These are phyloP conservation scores for Leishmania turanica DNA, from an alignment of 208 protist species.

Conservation along the genomic window DNA sequence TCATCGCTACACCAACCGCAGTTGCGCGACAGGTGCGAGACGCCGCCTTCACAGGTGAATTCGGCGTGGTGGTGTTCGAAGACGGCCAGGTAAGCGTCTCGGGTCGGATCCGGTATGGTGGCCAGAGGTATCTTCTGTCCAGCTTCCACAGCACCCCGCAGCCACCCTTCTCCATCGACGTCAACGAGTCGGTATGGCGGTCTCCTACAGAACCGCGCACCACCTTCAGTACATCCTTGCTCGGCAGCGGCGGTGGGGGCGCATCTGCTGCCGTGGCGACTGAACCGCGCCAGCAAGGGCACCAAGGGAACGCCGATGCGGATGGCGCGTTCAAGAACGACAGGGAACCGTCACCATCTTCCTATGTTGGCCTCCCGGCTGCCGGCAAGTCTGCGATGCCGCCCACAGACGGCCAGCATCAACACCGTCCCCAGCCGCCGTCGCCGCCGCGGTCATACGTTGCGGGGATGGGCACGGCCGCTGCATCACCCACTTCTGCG, in stretches of 20 bases:
- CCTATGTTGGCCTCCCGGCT: background rate
- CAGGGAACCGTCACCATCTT: background rate
- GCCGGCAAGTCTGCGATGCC: background rate
- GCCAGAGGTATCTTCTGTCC: slow-evolving; percentile 27
- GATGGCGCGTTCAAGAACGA: background rate
- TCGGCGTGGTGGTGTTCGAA: slow-evolving; percentile 49
- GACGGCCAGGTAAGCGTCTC: slow-evolving; percentile 50
- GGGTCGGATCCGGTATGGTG: slow-evolving; percentile 36
- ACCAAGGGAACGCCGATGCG: background rate
- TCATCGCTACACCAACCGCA: slow-evolving; percentile 35
- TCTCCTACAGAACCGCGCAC: background rate
- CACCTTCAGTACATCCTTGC: background rate
- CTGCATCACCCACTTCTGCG: background rate
- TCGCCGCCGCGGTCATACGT: background rate
- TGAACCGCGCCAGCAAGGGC: background rate
- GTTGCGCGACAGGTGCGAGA: slow-evolving; percentile 56
- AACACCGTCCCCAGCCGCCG: background rate
- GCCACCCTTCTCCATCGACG: slow-evolving; percentile 37
- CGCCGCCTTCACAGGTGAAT: slow-evolving; percentile 54
- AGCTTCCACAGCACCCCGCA: slow-evolving; percentile 42
- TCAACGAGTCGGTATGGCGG: slow-evolving; percentile 16
- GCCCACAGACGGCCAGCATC: background rate
- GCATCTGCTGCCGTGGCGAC: background rate
- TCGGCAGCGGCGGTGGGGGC: background rate
- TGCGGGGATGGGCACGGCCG: background rate